Evolutionary conservation across 2,329 filamentous ascomycete genomes (phyloP), one percentile per base, ranked within the genome.

Genomic region (Zymoseptoria ardabiliae): DNA sequence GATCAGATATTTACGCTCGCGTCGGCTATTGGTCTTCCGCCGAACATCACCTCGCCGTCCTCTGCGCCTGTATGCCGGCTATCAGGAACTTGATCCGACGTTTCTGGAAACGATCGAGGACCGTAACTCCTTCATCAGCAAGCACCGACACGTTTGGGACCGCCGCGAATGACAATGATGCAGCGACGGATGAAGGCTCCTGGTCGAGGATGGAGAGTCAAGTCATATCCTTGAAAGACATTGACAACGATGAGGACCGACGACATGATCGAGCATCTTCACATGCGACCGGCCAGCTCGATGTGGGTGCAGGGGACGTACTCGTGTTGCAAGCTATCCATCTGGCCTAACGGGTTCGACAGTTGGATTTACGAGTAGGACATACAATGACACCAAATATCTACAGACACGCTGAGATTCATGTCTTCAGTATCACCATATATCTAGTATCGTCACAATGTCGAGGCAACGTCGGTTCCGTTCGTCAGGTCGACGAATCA

Each of bases 11-110:
- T 51, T 64, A 64, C 60, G 63, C 62, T 53, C 54, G 61, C 54
- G 58, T 62, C 10, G 63, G 63, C 17, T 57, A 59, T 35, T 64
- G 63, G 63, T 63, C 63, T 1, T 53, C 62, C 20, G 55, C 63
- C 48, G 63, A 64, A 25, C 19, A 63, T 17, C 56, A 64, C 55
- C 61, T 58, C 3, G 62, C 62, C 20, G 55, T 64, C 22, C 58
- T 57, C 50, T 64, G 62, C 52, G 62, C 62, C 41, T 64, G 62
- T 50, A 64, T 64, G 60, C 62, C 62, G 6, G 62, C 60, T 13
- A 64, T 64, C 30, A 60, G 62, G 10, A 64, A 64, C 51, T 35
- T 64, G n/a, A 60, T 64, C 41, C 55, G 62, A 10, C 54, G 56
- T 35, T 60, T 60, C 6, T 61, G 60, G 49, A 60, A 60, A 8